A percentile compares a stretch with the other conserved stretches of the same genome.
phyloP scores from a whole-genome alignment of 1,139 yeast species.

The Blastobotrys illinoisensis region DNA sequence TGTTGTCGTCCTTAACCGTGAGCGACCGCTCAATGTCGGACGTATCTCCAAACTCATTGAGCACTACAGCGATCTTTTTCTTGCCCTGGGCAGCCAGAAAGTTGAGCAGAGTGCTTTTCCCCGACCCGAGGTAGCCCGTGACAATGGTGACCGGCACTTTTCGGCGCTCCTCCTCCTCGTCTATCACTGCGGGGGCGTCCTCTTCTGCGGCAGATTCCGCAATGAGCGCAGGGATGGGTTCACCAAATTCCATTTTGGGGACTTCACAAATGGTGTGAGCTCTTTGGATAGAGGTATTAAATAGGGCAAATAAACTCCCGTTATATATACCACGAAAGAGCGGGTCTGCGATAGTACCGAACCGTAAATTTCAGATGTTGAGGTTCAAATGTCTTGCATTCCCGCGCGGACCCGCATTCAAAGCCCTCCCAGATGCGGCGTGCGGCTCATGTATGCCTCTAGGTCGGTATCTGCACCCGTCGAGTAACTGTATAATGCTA shows the following conservation, averaged over 20 bases:
- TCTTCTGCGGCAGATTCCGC: constrained; percentile 1
- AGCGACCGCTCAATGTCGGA: constrained; percentile 84
- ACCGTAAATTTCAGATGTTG: neutral
- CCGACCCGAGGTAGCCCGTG: constrained; percentile 94
- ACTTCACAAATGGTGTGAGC: neutral
- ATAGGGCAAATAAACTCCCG: neutral
- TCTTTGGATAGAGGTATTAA: neutral
- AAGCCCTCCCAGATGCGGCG: neutral
- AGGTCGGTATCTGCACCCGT: too few relatives aligned
- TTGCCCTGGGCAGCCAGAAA: constrained; percentile 63
- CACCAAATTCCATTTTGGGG: constrained; percentile 4
- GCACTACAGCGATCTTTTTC: constrained; percentile 76
- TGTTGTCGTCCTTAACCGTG: constrained; percentile 59
- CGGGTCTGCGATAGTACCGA: neutral
- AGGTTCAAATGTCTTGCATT: neutral
- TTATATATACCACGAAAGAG: neutral
- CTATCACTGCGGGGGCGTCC: neutral
- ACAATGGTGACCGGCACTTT: constrained; percentile 88
- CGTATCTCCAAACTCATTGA: constrained; percentile 59
- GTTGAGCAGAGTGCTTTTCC: constrained; percentile 73
- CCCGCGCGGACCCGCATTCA: neutral
- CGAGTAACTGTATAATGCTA: too few relatives aligned
- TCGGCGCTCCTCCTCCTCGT: neutral
- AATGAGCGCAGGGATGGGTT: constrained; percentile 6
- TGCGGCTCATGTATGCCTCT: neutral